phyloP scores from a whole-genome alignment of 169 alveolate genomes.

The Plasmodium billcollinsi region DNA sequence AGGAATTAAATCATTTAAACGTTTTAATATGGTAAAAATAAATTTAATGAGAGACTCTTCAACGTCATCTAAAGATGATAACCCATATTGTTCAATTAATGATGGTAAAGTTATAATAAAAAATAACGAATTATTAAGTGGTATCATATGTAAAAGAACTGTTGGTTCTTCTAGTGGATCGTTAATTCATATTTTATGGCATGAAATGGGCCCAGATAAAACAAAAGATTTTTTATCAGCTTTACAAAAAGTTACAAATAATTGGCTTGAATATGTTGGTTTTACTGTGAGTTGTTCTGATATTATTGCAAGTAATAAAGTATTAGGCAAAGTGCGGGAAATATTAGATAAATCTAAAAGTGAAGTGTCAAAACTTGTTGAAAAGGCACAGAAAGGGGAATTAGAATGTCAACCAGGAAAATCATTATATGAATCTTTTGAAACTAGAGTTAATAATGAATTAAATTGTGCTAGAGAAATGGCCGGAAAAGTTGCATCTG shows the following conservation, averaged over 20 bases:
- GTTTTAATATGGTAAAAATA: slow-evolving; percentile 79
- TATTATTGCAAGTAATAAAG: slow-evolving; percentile 95
- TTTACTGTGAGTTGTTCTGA: slow-evolving; percentile 99
- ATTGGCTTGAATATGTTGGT: slow-evolving; percentile 97
- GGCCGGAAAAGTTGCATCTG: slow-evolving; percentile 93
- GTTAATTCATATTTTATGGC: slow-evolving; percentile 97
- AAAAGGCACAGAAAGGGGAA: slow-evolving; percentile 96
- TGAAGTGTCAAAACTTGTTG: slow-evolving; percentile 89
- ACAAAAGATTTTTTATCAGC: slow-evolving; percentile 96
- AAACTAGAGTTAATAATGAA: slow-evolving; percentile 96
- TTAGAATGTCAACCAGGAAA: slow-evolving; percentile 99
- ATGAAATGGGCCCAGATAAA: slow-evolving; percentile 98
- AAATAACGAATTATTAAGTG: slow-evolving; percentile 97
- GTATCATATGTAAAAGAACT: slow-evolving; percentile 96
- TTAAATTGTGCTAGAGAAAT: slow-evolving; percentile 97
- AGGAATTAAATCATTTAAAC: slow-evolving; percentile 79
- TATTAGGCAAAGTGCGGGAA: slow-evolving; percentile 92
- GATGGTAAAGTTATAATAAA: slow-evolving; percentile 92
- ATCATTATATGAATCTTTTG: slow-evolving; percentile 98
- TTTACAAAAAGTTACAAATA: slow-evolving; percentile 96
- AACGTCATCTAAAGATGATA: slow-evolving; percentile 78
- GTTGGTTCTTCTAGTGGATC: slow-evolving; percentile 99
- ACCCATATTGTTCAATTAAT: slow-evolving; percentile 82
- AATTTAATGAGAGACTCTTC: slow-evolving; percentile 78
- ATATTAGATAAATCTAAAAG: slow-evolving; percentile 89